Evolutionary conservation across 1,284 basidiomycete genomes (phyloP).

Genomic region (Cryptococcus depauperatus): DNA sequence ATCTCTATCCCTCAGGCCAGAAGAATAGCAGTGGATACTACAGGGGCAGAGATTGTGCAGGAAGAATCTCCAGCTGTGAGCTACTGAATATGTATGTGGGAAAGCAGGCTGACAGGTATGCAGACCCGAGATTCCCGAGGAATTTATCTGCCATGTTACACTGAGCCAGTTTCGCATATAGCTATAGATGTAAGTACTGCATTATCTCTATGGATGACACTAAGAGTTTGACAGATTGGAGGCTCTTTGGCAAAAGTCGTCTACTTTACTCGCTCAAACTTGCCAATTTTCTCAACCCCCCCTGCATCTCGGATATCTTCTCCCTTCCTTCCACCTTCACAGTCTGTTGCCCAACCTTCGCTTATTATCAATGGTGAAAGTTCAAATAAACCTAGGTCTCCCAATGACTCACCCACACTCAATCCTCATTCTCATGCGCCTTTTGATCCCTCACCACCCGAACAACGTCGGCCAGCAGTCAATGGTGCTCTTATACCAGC

Average conservation of each 20-base stretch:
- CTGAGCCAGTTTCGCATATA: constrained; percentile 92
- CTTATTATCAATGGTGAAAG: constrained; percentile 9
- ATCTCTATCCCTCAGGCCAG: constrained; percentile 44
- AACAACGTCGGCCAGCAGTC: constrained; percentile 43
- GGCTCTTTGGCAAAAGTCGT: constrained; percentile 97
- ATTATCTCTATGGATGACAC: not conserved
- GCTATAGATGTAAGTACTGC: constrained; percentile 76
- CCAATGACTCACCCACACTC: constrained; percentile 13
- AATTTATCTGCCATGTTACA: constrained; percentile 91
- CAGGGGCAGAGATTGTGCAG: constrained; percentile 74
- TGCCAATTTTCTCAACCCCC: constrained; percentile 30
- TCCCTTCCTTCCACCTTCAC: constrained; percentile 33
- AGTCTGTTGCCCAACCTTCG: constrained; percentile 25
- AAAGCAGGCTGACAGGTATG: not conserved
- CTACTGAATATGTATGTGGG: constrained; percentile 10
- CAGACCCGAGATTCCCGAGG: constrained; percentile 87
- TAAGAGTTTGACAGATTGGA: constrained; percentile 59
- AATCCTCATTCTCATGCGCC: constrained; percentile 19
- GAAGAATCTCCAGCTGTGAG: constrained; percentile 87
- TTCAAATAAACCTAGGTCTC: constrained; percentile 7
- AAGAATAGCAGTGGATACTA: constrained; percentile 42
- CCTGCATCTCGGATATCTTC: constrained; percentile 38
- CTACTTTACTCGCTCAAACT: constrained; percentile 86
- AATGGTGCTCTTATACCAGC: constrained; percentile 78
- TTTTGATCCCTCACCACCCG: constrained; percentile 37